A percentile compares a stretch with the other conserved stretches of the same genome.
phyloP scores from a whole-genome alignment of 108 stramenopile species.

The Nitzschia sp. region DNA sequence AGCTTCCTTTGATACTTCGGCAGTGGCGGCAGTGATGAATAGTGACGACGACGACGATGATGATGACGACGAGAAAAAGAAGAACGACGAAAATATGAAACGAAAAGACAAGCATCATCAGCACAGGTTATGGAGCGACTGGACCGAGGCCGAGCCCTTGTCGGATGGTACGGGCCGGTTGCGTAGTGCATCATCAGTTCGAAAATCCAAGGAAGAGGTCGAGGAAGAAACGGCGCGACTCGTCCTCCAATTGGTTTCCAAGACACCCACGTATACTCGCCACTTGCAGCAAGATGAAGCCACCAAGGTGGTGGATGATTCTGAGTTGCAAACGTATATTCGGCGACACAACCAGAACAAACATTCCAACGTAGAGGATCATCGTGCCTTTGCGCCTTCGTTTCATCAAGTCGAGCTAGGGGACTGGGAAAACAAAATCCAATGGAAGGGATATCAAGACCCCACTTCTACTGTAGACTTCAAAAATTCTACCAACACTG shows the following conservation, averaged over 20 bases:
- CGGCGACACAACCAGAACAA: background rate
- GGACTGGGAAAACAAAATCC: constrained; percentile 82
- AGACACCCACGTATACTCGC: constrained; percentile 43
- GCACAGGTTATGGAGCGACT: background rate
- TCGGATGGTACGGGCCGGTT: too few relatives aligned
- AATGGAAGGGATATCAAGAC: constrained; percentile 70
- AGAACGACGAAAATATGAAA: constrained; percentile 16
- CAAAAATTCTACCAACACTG: background rate
- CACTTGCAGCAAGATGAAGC: constrained; percentile 34
- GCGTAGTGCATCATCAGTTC: background rate
- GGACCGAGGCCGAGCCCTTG: background rate
- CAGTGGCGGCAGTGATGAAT: background rate
- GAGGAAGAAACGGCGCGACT: constrained; percentile 42
- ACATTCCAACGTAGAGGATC: background rate
- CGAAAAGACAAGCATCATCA: constrained; percentile 12
- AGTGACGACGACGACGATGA: constrained; percentile 18
- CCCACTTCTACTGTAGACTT: background rate
- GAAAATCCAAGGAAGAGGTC: constrained; percentile 13
- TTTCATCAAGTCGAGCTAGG: constrained; percentile 77
- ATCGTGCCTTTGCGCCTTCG: constrained; percentile 27
- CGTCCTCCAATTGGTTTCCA: constrained; percentile 38
- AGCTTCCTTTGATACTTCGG: background rate
- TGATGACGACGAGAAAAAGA: constrained; percentile 7
- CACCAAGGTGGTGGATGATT: constrained; percentile 20
- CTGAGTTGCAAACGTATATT: constrained; percentile 24